Percentiles rank a stretch among this genome's conserved stretches.
These are phyloP conservation scores for Tylopilus vinaceipallidus DNA, from an alignment of 768 basidiomycete species.

Conservation along the genomic window DNA sequence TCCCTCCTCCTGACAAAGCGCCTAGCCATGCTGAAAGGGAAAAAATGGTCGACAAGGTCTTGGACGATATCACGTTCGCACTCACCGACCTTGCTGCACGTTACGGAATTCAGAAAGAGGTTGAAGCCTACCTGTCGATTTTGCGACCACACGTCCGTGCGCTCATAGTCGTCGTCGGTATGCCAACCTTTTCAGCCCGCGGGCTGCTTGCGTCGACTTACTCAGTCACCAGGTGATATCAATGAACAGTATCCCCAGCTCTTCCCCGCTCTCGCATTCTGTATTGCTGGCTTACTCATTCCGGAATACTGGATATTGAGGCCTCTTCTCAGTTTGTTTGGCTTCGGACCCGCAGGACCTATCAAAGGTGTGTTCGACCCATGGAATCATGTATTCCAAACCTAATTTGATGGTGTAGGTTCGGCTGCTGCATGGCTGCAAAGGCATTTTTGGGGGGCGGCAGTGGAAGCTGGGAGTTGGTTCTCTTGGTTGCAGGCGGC, in stretches of 20 bases:
- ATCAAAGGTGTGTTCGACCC: slow-evolving; percentile 6
- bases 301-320: slow-evolving; percentile 14
- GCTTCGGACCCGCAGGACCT: slow-evolving; percentile 16
- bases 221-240: slow-evolving; percentile 8
- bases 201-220: not conserved
- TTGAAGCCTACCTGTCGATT: slow-evolving; percentile 3
- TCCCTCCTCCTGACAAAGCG: not conserved
- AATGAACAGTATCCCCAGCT: slow-evolving; percentile 10
- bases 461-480: slow-evolving; percentile 6
- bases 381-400: not conserved
- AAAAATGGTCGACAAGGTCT: slow-evolving; percentile 4
- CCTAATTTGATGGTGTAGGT: not conserved
- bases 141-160: slow-evolving; percentile 7
- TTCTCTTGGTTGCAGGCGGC: slow-evolving; percentile 16
- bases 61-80: slow-evolving; percentile 1
- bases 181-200: not conserved
- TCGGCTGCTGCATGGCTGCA: slow-evolving; percentile 15
- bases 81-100: not conserved
- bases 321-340: slow-evolving; percentile 9
- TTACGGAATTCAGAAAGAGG: slow-evolving; percentile 6
- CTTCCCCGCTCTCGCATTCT: not conserved
- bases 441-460: slow-evolving; percentile 1
- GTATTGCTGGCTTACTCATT: slow-evolving; percentile 6
- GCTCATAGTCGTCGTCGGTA: slow-evolving; percentile 11
- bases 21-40: slow-evolving; percentile 5